Evolutionary conservation across 1,284 basidiomycete genomes (phyloP).

Genomic region (Cutaneotrichosporon sp.): DNA sequence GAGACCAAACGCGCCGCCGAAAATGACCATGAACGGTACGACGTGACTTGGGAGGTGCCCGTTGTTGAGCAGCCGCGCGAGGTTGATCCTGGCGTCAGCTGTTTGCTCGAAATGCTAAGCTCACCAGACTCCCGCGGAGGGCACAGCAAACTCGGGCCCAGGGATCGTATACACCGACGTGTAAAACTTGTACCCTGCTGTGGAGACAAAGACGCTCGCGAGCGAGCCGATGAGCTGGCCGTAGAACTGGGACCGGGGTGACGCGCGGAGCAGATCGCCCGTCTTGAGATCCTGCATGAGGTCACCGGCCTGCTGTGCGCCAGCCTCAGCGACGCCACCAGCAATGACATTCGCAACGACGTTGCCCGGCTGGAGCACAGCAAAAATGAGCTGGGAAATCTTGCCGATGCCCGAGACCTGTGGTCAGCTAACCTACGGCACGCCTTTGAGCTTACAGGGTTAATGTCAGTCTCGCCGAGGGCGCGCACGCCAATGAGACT

Average conservation of each 20-base stretch:
- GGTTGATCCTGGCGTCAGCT: constrained; percentile 64
- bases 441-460: constrained; percentile 57
- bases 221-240: constrained; percentile 82
- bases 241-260: constrained; percentile 79
- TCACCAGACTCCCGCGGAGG: constrained; percentile 70
- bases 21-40: constrained; percentile 72
- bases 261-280: constrained; percentile 79
- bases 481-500: constrained; percentile 86
- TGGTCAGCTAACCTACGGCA: not conserved
- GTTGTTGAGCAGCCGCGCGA: constrained; percentile 76
- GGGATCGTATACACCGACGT: constrained; percentile 68
- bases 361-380: constrained; percentile 87
- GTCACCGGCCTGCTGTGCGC: constrained; percentile 94
- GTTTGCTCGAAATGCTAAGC: too few species aligned
- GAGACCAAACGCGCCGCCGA: constrained; percentile 64
- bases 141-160: constrained; percentile 86
- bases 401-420: constrained; percentile 83
- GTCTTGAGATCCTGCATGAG: constrained; percentile 99
- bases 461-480: constrained; percentile 86
- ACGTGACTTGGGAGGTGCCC: constrained; percentile 74
- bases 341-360: constrained; percentile 94
- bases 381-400: constrained; percentile 88
- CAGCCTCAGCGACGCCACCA: constrained; percentile 92
- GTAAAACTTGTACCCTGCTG: constrained; percentile 82
- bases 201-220: constrained; percentile 80